Evolutionary conservation across 1,284 basidiomycete genomes (phyloP).

Genomic region (Athelia sp.): DNA sequence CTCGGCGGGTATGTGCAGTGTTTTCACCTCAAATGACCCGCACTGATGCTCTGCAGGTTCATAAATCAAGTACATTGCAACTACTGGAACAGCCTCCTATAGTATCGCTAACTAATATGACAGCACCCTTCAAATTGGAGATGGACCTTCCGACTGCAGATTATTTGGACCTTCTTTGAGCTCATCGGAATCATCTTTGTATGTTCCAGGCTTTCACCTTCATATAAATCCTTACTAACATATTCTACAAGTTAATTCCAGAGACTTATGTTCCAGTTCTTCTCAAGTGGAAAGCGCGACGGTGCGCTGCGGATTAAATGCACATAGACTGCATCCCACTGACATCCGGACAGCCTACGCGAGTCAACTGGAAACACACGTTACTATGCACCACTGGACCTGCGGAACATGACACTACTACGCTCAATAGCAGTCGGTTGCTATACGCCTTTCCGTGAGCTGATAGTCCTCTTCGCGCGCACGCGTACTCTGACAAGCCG

Average conservation of each 20-base stretch:
- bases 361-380: slow-evolving; percentile 36
- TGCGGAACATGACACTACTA: slow-evolving; percentile 29
- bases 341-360: slow-evolving; percentile 32
- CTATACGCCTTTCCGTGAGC: slow-evolving; percentile 71
- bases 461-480: not conserved
- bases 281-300: slow-evolving; percentile 49
- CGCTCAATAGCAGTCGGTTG: slow-evolving; percentile 48
- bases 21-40: slow-evolving; percentile 8
- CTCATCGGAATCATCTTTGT: slow-evolving; percentile 45
- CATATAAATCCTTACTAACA: not conserved
- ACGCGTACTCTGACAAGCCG: slow-evolving; percentile 1
- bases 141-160: slow-evolving; percentile 71
- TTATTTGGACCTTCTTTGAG: slow-evolving; percentile 58
- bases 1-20: slow-evolving; percentile 34
- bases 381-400: slow-evolving; percentile 31
- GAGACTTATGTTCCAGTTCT: slow-evolving; percentile 75
- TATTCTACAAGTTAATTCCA: slow-evolving; percentile 48
- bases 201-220: slow-evolving; percentile 8
- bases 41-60: slow-evolving; percentile 22
- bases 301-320: slow-evolving; percentile 12
- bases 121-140: slow-evolving; percentile 60
- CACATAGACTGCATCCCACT: slow-evolving; percentile 22
- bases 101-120: not conserved
- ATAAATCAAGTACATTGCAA: slow-evolving; percentile 39
- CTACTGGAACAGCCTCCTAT: not conserved